Conservation (phyloP, 495 filamentous ascomycete genomes). For the Opeltia flavorubescens region DNA sequence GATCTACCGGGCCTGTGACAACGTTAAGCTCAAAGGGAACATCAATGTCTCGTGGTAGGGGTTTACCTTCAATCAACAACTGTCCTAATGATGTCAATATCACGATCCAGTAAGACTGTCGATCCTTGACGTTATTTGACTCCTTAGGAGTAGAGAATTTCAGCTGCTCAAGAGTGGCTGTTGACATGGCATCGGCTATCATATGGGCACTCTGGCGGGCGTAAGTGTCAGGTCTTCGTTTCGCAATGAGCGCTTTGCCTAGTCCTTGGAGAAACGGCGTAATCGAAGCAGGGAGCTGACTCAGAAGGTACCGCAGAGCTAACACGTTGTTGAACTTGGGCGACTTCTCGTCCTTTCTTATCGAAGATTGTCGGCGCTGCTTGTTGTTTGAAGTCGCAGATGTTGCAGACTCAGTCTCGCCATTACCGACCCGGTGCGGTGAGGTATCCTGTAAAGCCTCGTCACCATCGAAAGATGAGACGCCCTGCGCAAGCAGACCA, state of each 20-base stretch:
- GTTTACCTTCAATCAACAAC: constrained; percentile 57
- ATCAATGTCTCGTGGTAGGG: not conserved
- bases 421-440: constrained; percentile 9
- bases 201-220: constrained; percentile 50
- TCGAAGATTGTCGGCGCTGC: constrained; percentile 24
- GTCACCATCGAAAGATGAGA: not conserved
- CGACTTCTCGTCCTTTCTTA: constrained; percentile 30
- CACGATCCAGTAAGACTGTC: constrained; percentile 65
- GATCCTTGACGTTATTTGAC: constrained; percentile 29
- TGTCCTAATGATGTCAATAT: constrained; percentile 64
- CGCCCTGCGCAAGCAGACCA: constrained; percentile 12
- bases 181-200: constrained; percentile 67
- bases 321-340: constrained; percentile 65
- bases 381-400: constrained; percentile 15
- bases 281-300: constrained; percentile 55
- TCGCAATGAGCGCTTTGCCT: constrained; percentile 63
- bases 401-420: constrained; percentile 6
- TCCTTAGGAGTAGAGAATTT: constrained; percentile 31
- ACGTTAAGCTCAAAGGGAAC: constrained; percentile 4
- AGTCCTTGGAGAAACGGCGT: constrained; percentile 66
- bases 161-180: constrained; percentile 54
- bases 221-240: constrained; percentile 49
- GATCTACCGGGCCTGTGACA: constrained; percentile 35
- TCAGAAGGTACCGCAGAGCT: constrained; percentile 60
- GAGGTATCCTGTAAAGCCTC: not conserved